Percentiles rank a stretch among this genome's conserved stretches.
phyloP scores from a whole-genome alignment of 495 filamentous ascomycete genomes.

The Collariella sp. region DNA sequence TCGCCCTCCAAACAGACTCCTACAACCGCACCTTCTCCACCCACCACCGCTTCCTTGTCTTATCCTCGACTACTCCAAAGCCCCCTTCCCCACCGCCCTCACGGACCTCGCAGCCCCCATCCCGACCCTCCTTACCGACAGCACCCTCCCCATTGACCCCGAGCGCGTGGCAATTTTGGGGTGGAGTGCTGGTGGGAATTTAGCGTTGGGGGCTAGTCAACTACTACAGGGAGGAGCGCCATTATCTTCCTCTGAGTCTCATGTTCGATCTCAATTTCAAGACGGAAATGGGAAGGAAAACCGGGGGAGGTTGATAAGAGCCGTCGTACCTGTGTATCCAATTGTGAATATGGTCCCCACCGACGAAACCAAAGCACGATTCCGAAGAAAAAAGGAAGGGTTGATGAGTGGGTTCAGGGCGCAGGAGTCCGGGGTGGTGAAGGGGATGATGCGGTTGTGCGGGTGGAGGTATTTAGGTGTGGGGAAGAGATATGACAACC shows the following conservation, averaged over 20 bases:
- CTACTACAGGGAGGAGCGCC: no score
- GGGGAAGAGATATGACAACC: constrained; percentile 16
- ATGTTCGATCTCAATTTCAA: no score
- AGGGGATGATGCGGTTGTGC: constrained; percentile 17
- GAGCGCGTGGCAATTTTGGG: constrained; percentile 28
- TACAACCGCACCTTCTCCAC: constrained; percentile 32
- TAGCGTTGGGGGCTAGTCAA: constrained; percentile 25
- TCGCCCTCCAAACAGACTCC: constrained; percentile 24
- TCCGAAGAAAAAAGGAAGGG: constrained; percentile 27
- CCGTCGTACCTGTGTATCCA: constrained; percentile 30
- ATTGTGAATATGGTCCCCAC: constrained; percentile 23
- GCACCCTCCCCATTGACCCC: constrained; percentile 28
- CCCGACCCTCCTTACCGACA: constrained; percentile 18
- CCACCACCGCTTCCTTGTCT: constrained; percentile 28
- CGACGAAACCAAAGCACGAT: constrained; percentile 8
- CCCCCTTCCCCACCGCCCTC: constrained; percentile 27
- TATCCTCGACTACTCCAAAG: constrained; percentile 33
- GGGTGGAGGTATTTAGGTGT: constrained; percentile 28
- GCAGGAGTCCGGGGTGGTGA: constrained; percentile 18
- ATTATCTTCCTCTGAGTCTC: no score
- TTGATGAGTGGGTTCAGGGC: constrained; percentile 26
- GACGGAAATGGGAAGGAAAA: no score
- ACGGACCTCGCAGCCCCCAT: constrained; percentile 29
- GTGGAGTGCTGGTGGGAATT: constrained; percentile 32
- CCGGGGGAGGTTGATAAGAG: constrained; percentile 21